Evolutionary conservation across 352 stramenopile genomes (phyloP).

Genomic region (Plasmopara muralis): DNA sequence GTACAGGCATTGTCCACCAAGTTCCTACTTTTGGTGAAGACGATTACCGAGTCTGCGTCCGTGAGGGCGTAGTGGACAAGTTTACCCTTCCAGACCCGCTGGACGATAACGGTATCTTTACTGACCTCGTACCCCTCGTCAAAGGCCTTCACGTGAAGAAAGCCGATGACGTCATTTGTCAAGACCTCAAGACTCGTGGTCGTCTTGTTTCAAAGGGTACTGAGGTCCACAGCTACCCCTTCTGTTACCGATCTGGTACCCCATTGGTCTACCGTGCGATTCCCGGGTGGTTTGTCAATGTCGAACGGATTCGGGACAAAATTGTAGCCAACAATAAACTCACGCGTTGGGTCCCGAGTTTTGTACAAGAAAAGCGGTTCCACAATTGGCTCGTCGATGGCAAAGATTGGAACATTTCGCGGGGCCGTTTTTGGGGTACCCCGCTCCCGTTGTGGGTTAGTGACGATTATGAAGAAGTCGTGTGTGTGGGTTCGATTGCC

Average conservation of each 20-base stretch:
- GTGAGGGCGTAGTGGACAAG: slow-evolving; percentile 92
- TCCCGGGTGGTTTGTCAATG: slow-evolving; percentile 98
- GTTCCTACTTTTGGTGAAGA: slow-evolving; percentile 99
- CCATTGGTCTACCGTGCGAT: slow-evolving; percentile 99
- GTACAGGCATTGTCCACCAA: slow-evolving; percentile 98
- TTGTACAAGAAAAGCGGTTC: slow-evolving; percentile 99
- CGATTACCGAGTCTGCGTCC: slow-evolving; percentile 99
- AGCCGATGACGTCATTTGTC: slow-evolving; percentile 96
- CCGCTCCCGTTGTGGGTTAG: slow-evolving; percentile 98
- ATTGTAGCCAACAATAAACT: slow-evolving; percentile 87
- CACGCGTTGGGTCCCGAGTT: slow-evolving; percentile 79
- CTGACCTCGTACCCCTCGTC: slow-evolving; percentile 87
- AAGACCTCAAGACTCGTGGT: slow-evolving; percentile 90
- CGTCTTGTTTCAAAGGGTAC: slow-evolving; percentile 96
- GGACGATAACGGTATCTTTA: slow-evolving; percentile 96
- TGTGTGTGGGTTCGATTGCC: slow-evolving; percentile 95
- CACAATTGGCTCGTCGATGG: slow-evolving; percentile 99
- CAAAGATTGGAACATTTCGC: slow-evolving; percentile 98
- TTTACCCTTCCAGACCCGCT: slow-evolving; percentile 94
- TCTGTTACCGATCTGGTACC: slow-evolving; percentile 99
- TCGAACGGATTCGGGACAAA: slow-evolving; percentile 96
- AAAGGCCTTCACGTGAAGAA: slow-evolving; percentile 96
- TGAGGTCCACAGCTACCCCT: slow-evolving; percentile 98
- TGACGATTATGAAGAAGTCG: slow-evolving; percentile 96
- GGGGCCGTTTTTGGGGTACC: slow-evolving; percentile 99